Conservation (phyloP, 805 yeast species). For the Saccharomycopsis fibuligera region DNA sequence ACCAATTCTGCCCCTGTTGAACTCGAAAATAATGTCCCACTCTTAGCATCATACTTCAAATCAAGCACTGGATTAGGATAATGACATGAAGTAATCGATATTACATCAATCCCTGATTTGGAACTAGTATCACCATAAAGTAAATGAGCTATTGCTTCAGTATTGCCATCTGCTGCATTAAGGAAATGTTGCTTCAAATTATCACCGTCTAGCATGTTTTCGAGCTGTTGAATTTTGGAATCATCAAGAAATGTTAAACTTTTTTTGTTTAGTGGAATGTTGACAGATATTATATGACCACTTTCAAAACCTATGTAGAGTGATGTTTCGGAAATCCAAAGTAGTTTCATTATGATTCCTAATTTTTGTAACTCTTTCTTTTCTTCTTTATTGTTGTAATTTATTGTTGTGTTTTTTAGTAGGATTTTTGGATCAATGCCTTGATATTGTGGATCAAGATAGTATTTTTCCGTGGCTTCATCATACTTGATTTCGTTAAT, state of each 20-base stretch:
- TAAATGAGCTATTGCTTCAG: conserved; percentile 11
- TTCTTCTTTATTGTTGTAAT: not conserved
- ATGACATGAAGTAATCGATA: conserved; percentile 32
- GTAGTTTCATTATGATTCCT: conserved; percentile 64
- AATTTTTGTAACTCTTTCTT: conserved; percentile 30
- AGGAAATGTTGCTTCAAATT: conserved; percentile 23
- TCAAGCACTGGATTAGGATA: conserved; percentile 52
- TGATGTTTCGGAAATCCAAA: conserved; percentile 29
- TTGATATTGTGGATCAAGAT: conserved; percentile 21
- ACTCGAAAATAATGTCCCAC: conserved; percentile 34
- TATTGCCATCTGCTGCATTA: conserved; percentile 30
- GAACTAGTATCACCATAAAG: conserved; percentile 19
- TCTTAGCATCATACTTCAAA: conserved; percentile 28
- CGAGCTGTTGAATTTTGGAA: conserved; percentile 28
- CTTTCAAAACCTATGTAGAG: conserved; percentile 65
- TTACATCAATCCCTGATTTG: conserved; percentile 12
- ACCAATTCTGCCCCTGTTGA: conserved; percentile 42
- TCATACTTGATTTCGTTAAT: conserved; percentile 22
- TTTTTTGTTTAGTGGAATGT: conserved; percentile 21
- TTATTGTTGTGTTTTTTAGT: not conserved
- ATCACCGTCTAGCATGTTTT: conserved; percentile 21
- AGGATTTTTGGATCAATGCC: conserved; percentile 20
- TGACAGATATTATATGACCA: conserved; percentile 45
- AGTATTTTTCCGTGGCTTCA: conserved; percentile 1
- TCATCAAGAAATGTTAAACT: conserved; percentile 20